phyloP scores from a whole-genome alignment of 1,139 yeast species.

The Yamadazyma spencermartinsiae region DNA sequence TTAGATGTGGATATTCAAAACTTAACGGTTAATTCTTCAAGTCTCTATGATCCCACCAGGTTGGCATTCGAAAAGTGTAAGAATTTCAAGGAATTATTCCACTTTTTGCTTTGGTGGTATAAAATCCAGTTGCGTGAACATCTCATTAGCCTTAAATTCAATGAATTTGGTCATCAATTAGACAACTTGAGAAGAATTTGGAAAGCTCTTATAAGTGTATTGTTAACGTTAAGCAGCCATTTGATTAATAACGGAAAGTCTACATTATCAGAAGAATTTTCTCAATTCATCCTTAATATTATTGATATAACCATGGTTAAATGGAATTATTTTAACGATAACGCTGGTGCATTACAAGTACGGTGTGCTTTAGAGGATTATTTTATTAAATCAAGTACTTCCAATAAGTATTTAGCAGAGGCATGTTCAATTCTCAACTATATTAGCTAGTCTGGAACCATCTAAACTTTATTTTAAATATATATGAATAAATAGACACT shows the following conservation, averaged over 20 bases:
- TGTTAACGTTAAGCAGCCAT: slow-evolving; percentile 4
- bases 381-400: background rate
- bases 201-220: slow-evolving; percentile 10
- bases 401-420: background rate
- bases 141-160: slow-evolving; percentile 12
- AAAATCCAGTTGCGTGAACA: slow-evolving; percentile 16
- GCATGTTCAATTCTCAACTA: background rate
- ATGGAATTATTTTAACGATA: slow-evolving; percentile 5
- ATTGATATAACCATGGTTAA: slow-evolving; percentile 5
- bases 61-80: slow-evolving; percentile 14
- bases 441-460: background rate
- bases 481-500: background rate
- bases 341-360: background rate
- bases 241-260: slow-evolving; percentile 2
- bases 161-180: slow-evolving; percentile 10
- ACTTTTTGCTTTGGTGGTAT: slow-evolving; percentile 18
- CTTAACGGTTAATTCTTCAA: slow-evolving; percentile 14
- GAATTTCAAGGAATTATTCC: slow-evolving; percentile 18
- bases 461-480: background rate
- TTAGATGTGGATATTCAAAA: slow-evolving; percentile 24
- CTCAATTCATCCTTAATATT: slow-evolving; percentile 5
- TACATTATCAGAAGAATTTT: slow-evolving; percentile 4
- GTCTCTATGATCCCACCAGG: slow-evolving; percentile 12
- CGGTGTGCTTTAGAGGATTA: background rate
- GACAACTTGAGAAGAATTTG: slow-evolving; percentile 15